These are phyloP conservation scores for Cordyceps cicadae DNA, from an alignment of 2,329 filamentous ascomycete genomes.

Conservation along the genomic window DNA sequence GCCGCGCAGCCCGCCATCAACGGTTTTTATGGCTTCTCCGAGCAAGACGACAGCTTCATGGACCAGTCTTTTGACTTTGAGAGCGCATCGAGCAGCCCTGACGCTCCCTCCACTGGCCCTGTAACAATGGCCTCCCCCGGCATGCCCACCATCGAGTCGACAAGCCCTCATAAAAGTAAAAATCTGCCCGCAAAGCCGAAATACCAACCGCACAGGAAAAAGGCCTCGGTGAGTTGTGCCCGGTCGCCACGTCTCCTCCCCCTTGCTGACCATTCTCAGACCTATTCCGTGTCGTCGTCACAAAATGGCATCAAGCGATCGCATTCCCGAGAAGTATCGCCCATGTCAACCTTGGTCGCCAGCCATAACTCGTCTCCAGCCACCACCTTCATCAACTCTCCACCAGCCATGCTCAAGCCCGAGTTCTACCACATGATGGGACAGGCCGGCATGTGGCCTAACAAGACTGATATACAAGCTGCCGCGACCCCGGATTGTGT, in stretches of 20 bases:
- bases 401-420: slow-evolving; percentile 34
- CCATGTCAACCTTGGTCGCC: slow-evolving; percentile 41
- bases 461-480: slow-evolving; percentile 20
- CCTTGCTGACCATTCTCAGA: slow-evolving; percentile 30
- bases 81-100: slow-evolving; percentile 50
- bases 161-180: slow-evolving; percentile 20
- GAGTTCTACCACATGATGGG: slow-evolving; percentile 30
- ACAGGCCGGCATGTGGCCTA: slow-evolving; percentile 29
- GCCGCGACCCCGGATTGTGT: slow-evolving; percentile 18
- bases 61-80: slow-evolving; percentile 49
- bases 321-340: slow-evolving; percentile 46
- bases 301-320: slow-evolving; percentile 39
- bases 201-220: slow-evolving; percentile 28
- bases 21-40: slow-evolving; percentile 24
- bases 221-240: slow-evolving; percentile 32
- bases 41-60: slow-evolving; percentile 37
- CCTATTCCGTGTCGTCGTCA: slow-evolving; percentile 43
- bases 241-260: slow-evolving; percentile 6
- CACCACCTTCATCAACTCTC: slow-evolving; percentile 35
- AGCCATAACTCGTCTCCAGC: slow-evolving; percentile 47
- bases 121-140: slow-evolving; percentile 33
- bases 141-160: slow-evolving; percentile 33
- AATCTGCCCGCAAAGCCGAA: slow-evolving; percentile 19
- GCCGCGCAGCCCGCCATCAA: slow-evolving; percentile 20
- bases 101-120: slow-evolving; percentile 21